Base-by-base conservation (phyloP, 345 rosid genomes). In the Diplotaxis tenuifolia region DNA sequence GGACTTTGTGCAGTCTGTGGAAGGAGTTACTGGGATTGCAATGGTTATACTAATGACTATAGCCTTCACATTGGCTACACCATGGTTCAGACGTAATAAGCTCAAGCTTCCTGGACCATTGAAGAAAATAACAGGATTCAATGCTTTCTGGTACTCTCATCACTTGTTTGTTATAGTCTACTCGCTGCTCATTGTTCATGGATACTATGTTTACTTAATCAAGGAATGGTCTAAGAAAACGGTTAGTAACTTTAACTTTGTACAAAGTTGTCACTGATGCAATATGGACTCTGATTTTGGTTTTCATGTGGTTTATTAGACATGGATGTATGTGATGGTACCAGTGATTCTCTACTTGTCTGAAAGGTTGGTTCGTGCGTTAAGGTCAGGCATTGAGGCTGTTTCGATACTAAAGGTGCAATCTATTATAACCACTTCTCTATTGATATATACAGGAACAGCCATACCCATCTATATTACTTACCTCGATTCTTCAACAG, bases 91-190 rank as follows among this genome's bases (percentile, higher is more conserved):
- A 74, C 83, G 89, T 4, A 81, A 78, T 49, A 82, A 75, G 68
- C 84, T 83, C 66, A 79, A 82, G 38, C 78, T 90, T 68, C 94
- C 94, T 12, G 78, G 78, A 21, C 77, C 78, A 49, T 74, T 91
- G 59, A 83, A 86, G 85, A 91, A 86, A 59, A 85, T 91, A 40
- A 87, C 94, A 0, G 97, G 97, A 21, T 91, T 87, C 74, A 91
- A 91, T 25, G 94, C 92, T 50, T 91, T 91, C 62, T 91, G 96
- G 96, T 88, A 91, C 73, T 90, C 94, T 23, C 96, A 90, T 76
- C 96, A 91, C 64, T 80, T 91, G 62, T 88, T 91, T 74, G 74
- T 88, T 73, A 80, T 91, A 8, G 94, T 91, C 78, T 91, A 88
- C 71, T 27, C 88, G 2, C 78, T 88, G 60, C 92, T 91, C 25